Conservation (phyloP, 2,329 filamentous ascomycete genomes). For the Botrytis fabae region DNA sequence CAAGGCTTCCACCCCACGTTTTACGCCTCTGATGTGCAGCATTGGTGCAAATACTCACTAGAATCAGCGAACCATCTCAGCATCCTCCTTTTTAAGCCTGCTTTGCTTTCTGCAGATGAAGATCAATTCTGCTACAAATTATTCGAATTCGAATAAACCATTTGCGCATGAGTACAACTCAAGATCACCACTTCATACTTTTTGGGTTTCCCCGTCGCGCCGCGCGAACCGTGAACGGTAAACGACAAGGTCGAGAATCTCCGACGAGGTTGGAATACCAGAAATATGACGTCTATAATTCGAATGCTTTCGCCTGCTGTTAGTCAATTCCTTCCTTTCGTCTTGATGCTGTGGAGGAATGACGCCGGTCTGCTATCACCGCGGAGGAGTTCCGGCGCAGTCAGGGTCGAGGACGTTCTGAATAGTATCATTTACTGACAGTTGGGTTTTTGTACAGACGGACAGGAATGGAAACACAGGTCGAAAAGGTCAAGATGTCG, state of each 20-base stretch:
- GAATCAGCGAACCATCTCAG: constrained; percentile 14
- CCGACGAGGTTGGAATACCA: constrained; percentile 8
- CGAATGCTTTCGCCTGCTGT: constrained; percentile 23
- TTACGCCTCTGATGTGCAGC: constrained; percentile 21
- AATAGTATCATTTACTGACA: constrained; percentile 27
- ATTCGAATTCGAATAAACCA: constrained; percentile 2
- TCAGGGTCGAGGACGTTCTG: neutral
- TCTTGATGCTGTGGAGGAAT: neutral
- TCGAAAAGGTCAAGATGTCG: constrained; percentile 40
- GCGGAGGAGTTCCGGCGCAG: neutral
- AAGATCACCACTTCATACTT: constrained; percentile 3
- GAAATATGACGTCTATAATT: constrained; percentile 20
- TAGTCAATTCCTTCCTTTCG: constrained; percentile 12
- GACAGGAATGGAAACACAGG: constrained; percentile 29
- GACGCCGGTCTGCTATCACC: neutral
- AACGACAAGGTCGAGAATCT: constrained; percentile 1
- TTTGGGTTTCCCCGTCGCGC: constrained; percentile 8
- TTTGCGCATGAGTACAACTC: constrained; percentile 22
- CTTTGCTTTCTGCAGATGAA: constrained; percentile 19
- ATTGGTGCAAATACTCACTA: constrained; percentile 12
- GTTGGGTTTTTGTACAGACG: constrained; percentile 26
- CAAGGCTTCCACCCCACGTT: constrained; percentile 21
- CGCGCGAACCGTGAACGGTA: constrained; percentile 2
- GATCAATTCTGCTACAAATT: neutral
- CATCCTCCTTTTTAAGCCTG: neutral